Evolutionary conservation across 345 rosid species (phyloP), one percentile per base, ranked within the genome.

Genomic region (Arabidopsis suecica): DNA sequence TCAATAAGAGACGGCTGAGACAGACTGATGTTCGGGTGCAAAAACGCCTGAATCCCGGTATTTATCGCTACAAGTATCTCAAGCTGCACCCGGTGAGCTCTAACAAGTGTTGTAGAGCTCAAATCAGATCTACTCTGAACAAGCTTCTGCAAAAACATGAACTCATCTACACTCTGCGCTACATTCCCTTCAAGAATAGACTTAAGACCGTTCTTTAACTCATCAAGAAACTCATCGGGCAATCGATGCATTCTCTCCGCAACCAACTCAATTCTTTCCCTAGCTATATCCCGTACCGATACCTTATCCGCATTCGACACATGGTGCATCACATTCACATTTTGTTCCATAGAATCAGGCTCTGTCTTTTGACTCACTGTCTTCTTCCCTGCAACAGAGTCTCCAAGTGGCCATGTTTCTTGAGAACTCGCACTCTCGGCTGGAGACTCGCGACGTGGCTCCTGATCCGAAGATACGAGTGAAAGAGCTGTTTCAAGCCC

Each of bases 371-470:
- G 89, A 63, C 80, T 86, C 53, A 81, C 90, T 79, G 85, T 51
- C 83, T 91, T 88, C 36, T 60, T 67, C 3, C 51, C 67, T 2
- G 22, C 9, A 9, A 9, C 16, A 37, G 28, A 1, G 1, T 66
- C 73, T 9, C 82, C 79, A 60, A 88, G 68, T 37, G 96, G 97
- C 97, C 97, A 94, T 36, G 97, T 95, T 64, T 95, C 99, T 59
- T 85, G 84, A 38, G 97, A 95, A 71, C 97, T 92, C 7, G 97
- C 97, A 77, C 97, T 95, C 83, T 90, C 97, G 9, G 97, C 87
- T 56, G 97, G 97, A 20, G 99, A 95, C 75, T 90, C 97, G 1
- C 84, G 94, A 64, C 89, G 79, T 30, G 79, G 73, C 55, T 67
- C 73, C 9, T 75, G 78, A 42, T 91, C 96, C 0, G 87, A 87